Base-by-base conservation (phyloP, 2,329 filamentous ascomycete species). In the Colletotrichum theobromicola region DNA sequence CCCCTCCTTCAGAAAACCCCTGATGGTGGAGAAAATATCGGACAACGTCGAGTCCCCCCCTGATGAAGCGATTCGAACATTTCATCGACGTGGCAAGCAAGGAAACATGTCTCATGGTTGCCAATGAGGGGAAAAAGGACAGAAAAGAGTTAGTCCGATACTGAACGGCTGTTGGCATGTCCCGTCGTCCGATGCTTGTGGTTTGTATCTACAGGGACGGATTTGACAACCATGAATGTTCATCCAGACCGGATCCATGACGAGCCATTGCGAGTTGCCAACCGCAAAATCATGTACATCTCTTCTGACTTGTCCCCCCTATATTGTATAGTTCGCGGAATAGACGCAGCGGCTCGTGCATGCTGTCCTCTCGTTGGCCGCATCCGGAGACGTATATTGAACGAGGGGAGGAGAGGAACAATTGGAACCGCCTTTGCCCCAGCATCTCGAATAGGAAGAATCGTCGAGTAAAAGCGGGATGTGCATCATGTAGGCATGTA, bases 51-150 rank as follows among this genome's bases (percentile, higher is more conserved):
- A 46, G 34, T 16, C 53, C 72, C 53, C 53, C 72, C 53, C 69
- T 21, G 76, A 72, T 67, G 77, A 76, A 58, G 15, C 72, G 67
- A 75, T 75, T 76, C 75, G 72, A 78, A 78, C 74, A 75, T 74
- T 76, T 73, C 71, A 79, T 81, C 80, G 82, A 83, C 81, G 81
- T 84, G 82, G 81, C 82, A 82, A 78, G 69, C 78, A 78, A 75
- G 75, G 77, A 79, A 76, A 50, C 42, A 50, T 72, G 72, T 68
- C 70, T 62, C 50, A 65, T 46, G n/a, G 24, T 58, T 16, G 24
- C 57, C 16, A 34, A 57, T 42, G 21, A 55, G 63, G 42, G 21
- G 63, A 16, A 42, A 15, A 67, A 57, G 21, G 8, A 18, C 15
- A 24, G 15, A 58, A 37, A 34, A 10, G n/a, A 34, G 61, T 64